Percentiles rank a stretch among this genome's conserved stretches.
These are phyloP conservation scores for Collybiopsis confluens DNA, from an alignment of 768 basidiomycete species.

Conservation along the genomic window DNA sequence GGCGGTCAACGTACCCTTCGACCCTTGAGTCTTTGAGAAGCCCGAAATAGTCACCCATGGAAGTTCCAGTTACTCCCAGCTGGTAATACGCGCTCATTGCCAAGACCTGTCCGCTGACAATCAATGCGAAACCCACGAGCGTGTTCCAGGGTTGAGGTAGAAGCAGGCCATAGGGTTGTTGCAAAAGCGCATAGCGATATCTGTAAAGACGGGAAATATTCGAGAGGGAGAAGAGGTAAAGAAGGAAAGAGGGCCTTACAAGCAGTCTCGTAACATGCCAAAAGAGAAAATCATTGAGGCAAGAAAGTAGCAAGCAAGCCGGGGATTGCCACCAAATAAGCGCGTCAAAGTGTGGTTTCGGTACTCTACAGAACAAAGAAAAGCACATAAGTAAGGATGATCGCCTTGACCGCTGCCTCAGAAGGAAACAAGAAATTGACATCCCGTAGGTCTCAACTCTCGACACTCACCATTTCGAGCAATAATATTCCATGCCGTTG, in stretches of 20 bases:
- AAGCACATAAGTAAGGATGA: background rate
- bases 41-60: constrained; percentile 82
- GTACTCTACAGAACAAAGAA: constrained; percentile 38
- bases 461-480: constrained; percentile 76
- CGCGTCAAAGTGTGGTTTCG: constrained; percentile 85
- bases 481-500: constrained; percentile 92
- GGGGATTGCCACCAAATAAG: constrained; percentile 69
- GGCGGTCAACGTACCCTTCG: constrained; percentile 55
- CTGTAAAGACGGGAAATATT: constrained; percentile 44
- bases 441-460: background rate
- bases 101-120: constrained; percentile 74
- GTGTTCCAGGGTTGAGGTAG: constrained; percentile 66
- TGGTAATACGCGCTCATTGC: constrained; percentile 88
- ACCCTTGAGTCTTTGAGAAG: constrained; percentile 86
- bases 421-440: background rate
- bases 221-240: background rate
- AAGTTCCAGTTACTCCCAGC: constrained; percentile 90
- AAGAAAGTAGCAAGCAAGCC: constrained; percentile 82
- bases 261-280: constrained; percentile 79
- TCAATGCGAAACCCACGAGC: constrained; percentile 54
- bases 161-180: constrained; percentile 68
- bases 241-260: constrained; percentile 45
- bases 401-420: background rate
- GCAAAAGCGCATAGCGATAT: constrained; percentile 67
- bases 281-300: constrained; percentile 80